These are phyloP conservation scores for Pythium rhizo-oryzae DNA, from an alignment of 352 stramenopile species.

Conservation along the genomic window DNA sequence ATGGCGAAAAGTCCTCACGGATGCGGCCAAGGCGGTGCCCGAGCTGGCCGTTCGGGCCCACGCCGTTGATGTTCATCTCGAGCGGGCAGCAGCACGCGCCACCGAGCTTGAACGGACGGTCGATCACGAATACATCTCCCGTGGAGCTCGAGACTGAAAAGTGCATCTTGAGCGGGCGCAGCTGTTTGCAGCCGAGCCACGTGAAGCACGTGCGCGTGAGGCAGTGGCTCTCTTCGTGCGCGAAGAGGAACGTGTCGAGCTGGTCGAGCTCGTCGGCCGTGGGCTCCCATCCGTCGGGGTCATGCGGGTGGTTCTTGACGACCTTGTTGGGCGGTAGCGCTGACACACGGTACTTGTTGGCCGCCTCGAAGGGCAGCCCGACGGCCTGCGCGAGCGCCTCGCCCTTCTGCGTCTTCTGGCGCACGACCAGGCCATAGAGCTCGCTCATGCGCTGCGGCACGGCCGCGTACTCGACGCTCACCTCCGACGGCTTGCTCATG, in stretches of 20 bases:
- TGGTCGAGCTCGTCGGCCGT: constrained; percentile 45
- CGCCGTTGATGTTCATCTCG: constrained; percentile 45
- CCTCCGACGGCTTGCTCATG: constrained; percentile 26
- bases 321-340: constrained; percentile 48
- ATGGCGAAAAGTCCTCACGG: constrained; percentile 59
- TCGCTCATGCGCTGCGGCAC: constrained; percentile 43
- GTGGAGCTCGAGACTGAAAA: constrained; percentile 40
- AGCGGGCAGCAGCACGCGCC: constrained; percentile 42
- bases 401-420: constrained; percentile 51
- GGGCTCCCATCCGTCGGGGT: constrained; percentile 51
- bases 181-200: constrained; percentile 39
- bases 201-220: constrained; percentile 36
- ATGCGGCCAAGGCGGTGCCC: constrained; percentile 44
- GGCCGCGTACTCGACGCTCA: constrained; percentile 23
- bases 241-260: constrained; percentile 53
- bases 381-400: constrained; percentile 56
- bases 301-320: constrained; percentile 50
- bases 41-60: constrained; percentile 22
- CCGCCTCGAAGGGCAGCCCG: constrained; percentile 51
- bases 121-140: constrained; percentile 49
- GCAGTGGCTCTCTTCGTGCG: constrained; percentile 45
- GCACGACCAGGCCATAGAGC: constrained; percentile 50
- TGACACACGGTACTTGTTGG: constrained; percentile 64
- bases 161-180: constrained; percentile 52
- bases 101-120: constrained; percentile 42